Base-by-base conservation (phyloP, 495 filamentous ascomycete species). In the Penicillium fimorum region DNA sequence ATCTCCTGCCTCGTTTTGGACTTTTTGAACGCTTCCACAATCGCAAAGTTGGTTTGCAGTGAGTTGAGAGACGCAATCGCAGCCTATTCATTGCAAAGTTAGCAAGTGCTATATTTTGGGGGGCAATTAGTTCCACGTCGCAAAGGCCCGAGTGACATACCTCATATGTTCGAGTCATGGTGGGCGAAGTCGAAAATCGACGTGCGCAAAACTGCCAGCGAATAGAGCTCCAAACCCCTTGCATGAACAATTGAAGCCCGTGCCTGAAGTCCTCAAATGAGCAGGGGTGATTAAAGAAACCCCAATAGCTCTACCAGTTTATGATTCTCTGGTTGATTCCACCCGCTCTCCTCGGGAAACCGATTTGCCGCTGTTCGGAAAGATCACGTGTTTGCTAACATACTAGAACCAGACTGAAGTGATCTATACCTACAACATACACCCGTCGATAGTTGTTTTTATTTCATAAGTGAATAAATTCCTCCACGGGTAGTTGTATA, bases 21-120 rank as follows among this genome's bases (percentile, higher is more conserved):
- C 62, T 87, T 85, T 27, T 83, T 79, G 47, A 93, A 83, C 49
- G 84, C 82, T 56, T 96, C 84, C 33, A 97, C 82, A 44, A 89
- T 79, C 41, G 85, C 79, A 69, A 86, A 91, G 55, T 96, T 96
- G 17, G 88, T 89, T 66, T 97, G 94, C 33, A 96, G 79, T 17
- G 90, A 85, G 67, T 98, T 98, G 69, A 98, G 85, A 25, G 90
- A 82, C 51, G 86, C 77, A 56, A 98, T 84, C 17, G 94, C 94
- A 74, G 90, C 90, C 76, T 79, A 41, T 20, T 18, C 5, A 40
- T n/a, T 8, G 4, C 7, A 27, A 50, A 43, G 27, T 66, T 29
- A 64, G 63, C 30, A 52, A 12, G 18, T 37, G 17, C 30, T 55
- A 25, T 32, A 27, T 10, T 30, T 22, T 52, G 5, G 13, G 29